A percentile compares a stretch with the other conserved stretches of the same genome.
Evolutionary conservation across 2,329 filamentous ascomycete species (phyloP).

Genomic region (Diaporthe citri): DNA sequence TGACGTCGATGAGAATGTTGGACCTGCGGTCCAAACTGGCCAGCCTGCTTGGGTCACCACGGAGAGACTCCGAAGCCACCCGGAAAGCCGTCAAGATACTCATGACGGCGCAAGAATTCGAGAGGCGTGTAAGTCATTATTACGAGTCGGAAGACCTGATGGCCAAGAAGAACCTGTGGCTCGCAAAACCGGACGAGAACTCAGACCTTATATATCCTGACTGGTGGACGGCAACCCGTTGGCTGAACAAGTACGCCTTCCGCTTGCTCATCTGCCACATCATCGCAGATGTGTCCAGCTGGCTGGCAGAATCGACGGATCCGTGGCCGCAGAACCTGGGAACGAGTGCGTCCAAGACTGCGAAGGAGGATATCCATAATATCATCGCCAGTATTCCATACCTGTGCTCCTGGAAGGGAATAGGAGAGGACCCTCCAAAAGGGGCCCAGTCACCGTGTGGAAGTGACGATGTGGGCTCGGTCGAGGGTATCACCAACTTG

Average conservation of each 20-base stretch:
- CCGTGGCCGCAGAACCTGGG: conserved; percentile 11
- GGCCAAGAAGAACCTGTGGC: conserved; percentile 1
- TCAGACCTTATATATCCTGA: conserved; percentile 15
- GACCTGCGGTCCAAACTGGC: conserved; percentile 18
- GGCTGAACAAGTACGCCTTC: conserved; percentile 30
- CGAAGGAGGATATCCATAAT: conserved; percentile 25
- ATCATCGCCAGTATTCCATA: conserved; percentile 34
- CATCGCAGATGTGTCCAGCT: conserved; percentile 29
- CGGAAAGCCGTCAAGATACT: conserved; percentile 29
- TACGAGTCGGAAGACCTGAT: conserved; percentile 29
- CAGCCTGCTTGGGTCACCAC: conserved; percentile 3
- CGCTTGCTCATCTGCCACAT: conserved; percentile 33
- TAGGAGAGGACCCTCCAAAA: not conserved
- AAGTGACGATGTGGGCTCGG: conserved; percentile 14
- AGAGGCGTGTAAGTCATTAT: conserved; percentile 13
- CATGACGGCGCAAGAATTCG: conserved; percentile 31
- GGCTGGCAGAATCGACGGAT: conserved; percentile 20
- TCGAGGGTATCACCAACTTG: conserved; percentile 28
- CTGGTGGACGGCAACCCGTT: conserved; percentile 32
- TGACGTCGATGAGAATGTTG: conserved; percentile 28
- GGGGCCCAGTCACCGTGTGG: conserved; percentile 30
- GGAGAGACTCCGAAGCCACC: conserved; percentile 2
- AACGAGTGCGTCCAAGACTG: conserved; percentile 12
- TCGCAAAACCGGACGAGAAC: not conserved
- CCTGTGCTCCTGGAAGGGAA: conserved; percentile 24